Evolutionary conservation across 1,139 yeast species (phyloP), one percentile per base, ranked within the genome.

Genomic region (Pichia sp.): DNA sequence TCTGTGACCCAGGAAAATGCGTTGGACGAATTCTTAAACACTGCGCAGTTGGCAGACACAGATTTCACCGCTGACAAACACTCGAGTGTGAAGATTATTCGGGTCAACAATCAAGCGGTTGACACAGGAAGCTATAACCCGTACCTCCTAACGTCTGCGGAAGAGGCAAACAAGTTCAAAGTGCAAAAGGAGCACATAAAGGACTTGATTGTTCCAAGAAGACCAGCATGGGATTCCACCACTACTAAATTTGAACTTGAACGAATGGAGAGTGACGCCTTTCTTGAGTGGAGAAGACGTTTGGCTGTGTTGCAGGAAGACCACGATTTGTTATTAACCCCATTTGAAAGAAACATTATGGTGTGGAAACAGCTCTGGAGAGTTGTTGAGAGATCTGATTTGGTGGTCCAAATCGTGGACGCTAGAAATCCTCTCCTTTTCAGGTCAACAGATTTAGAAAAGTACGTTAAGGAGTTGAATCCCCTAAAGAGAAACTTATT

Each of bases 321-420:
- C 59, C 82, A 81, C 61, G 97, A 93, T 68, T 75, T 95, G 64
- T 75, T 92, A 59, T 78, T 95, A 70, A 95, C 99, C 0, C 99
- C 99, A 1, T 95, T 93, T 68, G 99, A 95, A 74, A 82, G 99
- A 72, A 95, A 95, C 69, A 77, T 95, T 63, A 97, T 93, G 75
- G 98, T 95, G 58, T 95, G 99, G 99, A 84, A 95, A 69, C 99
- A 95, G 72, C 75, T 95, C 63, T 95, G 99, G 99, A 80, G 99
- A 73, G 99, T 95, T 52, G 90, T 92, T 17, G 99, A 95, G 70
- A 81, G 99, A 67, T 87, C 95, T 50, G 97, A 93, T 71, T 77
- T 95, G 64, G 83, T 95, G 49, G 98, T 95, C 4, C 99, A 95
- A 70, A 95, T 95, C 74, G 99, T 93, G 36, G 99, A 95, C 74